Evolutionary conservation across 495 filamentous ascomycete genomes (phyloP).

Genomic region (Tricharina praecox): DNA sequence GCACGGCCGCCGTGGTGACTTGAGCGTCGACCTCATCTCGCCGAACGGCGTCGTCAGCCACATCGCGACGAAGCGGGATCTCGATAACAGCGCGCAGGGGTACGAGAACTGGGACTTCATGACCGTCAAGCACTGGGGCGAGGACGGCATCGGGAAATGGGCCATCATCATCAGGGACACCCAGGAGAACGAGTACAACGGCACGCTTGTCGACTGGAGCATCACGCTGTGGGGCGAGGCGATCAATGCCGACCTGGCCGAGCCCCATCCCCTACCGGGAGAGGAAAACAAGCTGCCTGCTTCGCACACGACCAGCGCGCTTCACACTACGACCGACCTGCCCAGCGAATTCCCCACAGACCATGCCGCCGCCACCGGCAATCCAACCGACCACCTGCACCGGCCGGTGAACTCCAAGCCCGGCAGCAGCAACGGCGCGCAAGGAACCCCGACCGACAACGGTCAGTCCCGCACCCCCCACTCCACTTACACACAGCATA

Average conservation of each 20-base stretch:
- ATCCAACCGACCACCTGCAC: slow-evolving; percentile 55
- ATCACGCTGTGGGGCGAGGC: slow-evolving; percentile 85
- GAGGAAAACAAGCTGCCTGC: slow-evolving; percentile 41
- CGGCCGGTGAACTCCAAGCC: slow-evolving; percentile 37
- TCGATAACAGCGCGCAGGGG: slow-evolving; percentile 47
- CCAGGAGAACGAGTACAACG: slow-evolving; percentile 52
- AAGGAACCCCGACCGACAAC: too few species aligned
- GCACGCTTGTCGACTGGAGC: slow-evolving; percentile 80
- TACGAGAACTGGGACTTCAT: slow-evolving; percentile 98
- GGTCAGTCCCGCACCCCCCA: too few species aligned
- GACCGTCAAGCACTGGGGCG: slow-evolving; percentile 94
- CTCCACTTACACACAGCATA: too few species aligned
- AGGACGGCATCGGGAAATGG: slow-evolving; percentile 75
- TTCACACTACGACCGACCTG: slow-evolving; percentile 29
- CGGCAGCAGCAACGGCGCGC: background rate
- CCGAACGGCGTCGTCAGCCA: slow-evolving; percentile 69
- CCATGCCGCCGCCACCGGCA: slow-evolving; percentile 21
- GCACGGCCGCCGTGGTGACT: slow-evolving; percentile 70
- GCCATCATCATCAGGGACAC: slow-evolving; percentile 81
- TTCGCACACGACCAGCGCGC: slow-evolving; percentile 27
- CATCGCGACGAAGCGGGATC: slow-evolving; percentile 52
- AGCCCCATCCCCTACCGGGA: slow-evolving; percentile 61
- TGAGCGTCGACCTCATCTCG: slow-evolving; percentile 82
- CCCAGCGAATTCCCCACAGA: slow-evolving; percentile 10
- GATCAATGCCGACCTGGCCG: slow-evolving; percentile 53